phyloP scores from a whole-genome alignment of 75 land plant genomes.

The Selaginella tamariscina region DNA sequence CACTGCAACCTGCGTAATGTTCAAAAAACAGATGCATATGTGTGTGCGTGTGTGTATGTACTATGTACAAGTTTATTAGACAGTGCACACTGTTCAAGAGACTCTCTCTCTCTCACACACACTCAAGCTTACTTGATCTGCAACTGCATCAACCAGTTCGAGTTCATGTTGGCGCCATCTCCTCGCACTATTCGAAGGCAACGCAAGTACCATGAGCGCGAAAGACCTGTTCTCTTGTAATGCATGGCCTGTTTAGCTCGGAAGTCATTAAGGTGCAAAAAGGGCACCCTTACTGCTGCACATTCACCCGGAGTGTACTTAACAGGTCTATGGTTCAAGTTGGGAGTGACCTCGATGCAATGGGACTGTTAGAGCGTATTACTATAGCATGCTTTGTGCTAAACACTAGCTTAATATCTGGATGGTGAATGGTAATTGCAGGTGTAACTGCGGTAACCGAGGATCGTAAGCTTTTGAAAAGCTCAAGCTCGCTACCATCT shows the following conservation, averaged over 20 bases:
- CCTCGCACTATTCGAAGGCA: neutral
- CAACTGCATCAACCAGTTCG: conserved; percentile 66
- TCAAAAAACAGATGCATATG: neutral
- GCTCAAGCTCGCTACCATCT: conserved; percentile 36
- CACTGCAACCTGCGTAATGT: conserved; percentile 35
- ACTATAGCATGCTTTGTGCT: neutral
- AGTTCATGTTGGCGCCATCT: conserved; percentile 23
- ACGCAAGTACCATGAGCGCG: conserved; percentile 4
- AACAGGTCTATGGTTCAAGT: neutral
- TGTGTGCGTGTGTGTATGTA: neutral
- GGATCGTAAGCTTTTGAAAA: conserved; percentile 8
- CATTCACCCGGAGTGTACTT: conserved; percentile 30
- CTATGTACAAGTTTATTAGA: neutral
- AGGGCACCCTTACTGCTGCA: conserved; percentile 68
- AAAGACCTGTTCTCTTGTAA: neutral
- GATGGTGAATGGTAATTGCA: neutral
- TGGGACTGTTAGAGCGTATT: neutral
- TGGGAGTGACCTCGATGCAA: neutral
- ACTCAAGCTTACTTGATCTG: conserved; percentile 54
- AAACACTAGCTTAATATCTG: neutral
- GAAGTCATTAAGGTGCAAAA: conserved; percentile 56
- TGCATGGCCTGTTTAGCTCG: conserved; percentile 34
- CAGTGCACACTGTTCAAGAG: neutral
- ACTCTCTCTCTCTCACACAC: neutral
- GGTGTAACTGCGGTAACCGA: neutral